Conservation (phyloP, 1,284 basidiomycete species). For the Apiotrichum mycotoxinovorans region DNA sequence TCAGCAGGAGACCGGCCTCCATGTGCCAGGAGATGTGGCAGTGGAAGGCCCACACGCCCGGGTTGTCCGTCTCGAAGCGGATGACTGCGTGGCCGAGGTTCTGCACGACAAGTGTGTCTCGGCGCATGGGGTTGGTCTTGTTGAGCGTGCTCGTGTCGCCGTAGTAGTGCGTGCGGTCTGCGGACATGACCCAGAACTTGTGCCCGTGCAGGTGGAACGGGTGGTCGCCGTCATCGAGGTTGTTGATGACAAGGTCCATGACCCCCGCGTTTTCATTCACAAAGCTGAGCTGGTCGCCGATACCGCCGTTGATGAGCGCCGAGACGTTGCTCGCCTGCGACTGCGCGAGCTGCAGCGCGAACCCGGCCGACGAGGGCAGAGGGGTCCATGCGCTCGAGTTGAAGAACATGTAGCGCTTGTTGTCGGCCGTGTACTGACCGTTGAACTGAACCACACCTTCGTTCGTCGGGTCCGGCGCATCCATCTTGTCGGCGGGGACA, state of each 20-base stretch:
- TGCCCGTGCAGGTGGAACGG: slow-evolving; percentile 38
- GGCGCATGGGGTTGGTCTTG: slow-evolving; percentile 25
- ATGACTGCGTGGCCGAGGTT: slow-evolving; percentile 28
- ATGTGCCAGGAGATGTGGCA: slow-evolving; percentile 35
- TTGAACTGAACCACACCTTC: slow-evolving; percentile 17
- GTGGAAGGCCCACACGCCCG: slow-evolving; percentile 30
- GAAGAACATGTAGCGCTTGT: slow-evolving; percentile 25
- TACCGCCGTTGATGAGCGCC: background rate
- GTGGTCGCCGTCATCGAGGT: slow-evolving; percentile 28
- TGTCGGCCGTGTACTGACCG: slow-evolving; percentile 21
- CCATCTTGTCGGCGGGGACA: slow-evolving; percentile 16
- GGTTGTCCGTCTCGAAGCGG: slow-evolving; percentile 24
- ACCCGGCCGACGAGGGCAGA: slow-evolving; percentile 1
- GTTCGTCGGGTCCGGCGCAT: slow-evolving; percentile 10
- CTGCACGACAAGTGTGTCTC: slow-evolving; percentile 32
- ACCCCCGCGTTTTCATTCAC: slow-evolving; percentile 14
- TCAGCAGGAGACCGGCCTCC: slow-evolving; percentile 17
- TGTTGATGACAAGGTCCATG: slow-evolving; percentile 28
- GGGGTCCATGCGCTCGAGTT: slow-evolving; percentile 21
- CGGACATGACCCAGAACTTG: slow-evolving; percentile 26
- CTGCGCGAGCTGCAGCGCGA: background rate
- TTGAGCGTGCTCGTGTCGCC: slow-evolving; percentile 15
- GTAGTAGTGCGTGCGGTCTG: slow-evolving; percentile 13
- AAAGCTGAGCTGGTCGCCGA: slow-evolving; percentile 21
- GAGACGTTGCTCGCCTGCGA: slow-evolving; percentile 1